Percentiles rank a stretch among this genome's conserved stretches.
Evolutionary conservation across 2,329 filamentous ascomycete species (phyloP).

Genomic region (Cladophialophora bantiana): DNA sequence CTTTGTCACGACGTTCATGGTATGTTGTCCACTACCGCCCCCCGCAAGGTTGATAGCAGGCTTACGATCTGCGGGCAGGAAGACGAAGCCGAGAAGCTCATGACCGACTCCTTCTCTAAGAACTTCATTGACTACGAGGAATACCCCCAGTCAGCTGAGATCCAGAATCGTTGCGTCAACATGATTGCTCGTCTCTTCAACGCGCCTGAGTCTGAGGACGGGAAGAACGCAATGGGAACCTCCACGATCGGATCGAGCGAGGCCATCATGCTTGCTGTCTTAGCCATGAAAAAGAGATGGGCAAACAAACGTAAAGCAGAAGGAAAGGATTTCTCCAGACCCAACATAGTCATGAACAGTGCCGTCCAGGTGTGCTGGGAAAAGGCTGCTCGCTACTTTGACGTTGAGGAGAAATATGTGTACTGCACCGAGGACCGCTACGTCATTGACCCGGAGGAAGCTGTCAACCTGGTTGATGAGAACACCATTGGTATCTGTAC

Average conservation of each 20-base stretch:
- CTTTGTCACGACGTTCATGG: conserved; percentile 97
- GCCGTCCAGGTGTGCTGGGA: conserved; percentile 98
- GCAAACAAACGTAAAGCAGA: conserved; percentile 82
- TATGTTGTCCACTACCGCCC: conserved; percentile 49
- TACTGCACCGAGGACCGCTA: conserved; percentile 68
- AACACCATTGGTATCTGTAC: conserved; percentile 89
- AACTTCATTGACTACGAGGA: conserved; percentile 95
- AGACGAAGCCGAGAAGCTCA: conserved; percentile 94
- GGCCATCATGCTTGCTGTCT: conserved; percentile 58
- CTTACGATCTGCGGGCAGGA: conserved; percentile 61
- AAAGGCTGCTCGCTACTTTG: conserved; percentile 87
- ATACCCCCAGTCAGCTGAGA: conserved; percentile 80
- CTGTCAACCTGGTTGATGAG: conserved; percentile 68
- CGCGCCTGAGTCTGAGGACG: conserved; percentile 65
- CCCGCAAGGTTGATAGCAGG: not conserved
- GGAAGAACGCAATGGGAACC: conserved; percentile 77
- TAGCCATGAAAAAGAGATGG: conserved; percentile 97
- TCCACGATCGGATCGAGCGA: conserved; percentile 90
- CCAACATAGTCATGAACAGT: conserved; percentile 95
- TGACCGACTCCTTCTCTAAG: conserved; percentile 89
- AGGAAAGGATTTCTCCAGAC: conserved; percentile 79
- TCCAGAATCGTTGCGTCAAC: conserved; percentile 89
- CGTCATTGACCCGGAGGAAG: conserved; percentile 69
- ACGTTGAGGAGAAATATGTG: conserved; percentile 86
- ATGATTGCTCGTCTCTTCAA: conserved; percentile 93